These are phyloP conservation scores for Chlorencoelia australis DNA, from an alignment of 2,329 filamentous ascomycete species.

Conservation along the genomic window DNA sequence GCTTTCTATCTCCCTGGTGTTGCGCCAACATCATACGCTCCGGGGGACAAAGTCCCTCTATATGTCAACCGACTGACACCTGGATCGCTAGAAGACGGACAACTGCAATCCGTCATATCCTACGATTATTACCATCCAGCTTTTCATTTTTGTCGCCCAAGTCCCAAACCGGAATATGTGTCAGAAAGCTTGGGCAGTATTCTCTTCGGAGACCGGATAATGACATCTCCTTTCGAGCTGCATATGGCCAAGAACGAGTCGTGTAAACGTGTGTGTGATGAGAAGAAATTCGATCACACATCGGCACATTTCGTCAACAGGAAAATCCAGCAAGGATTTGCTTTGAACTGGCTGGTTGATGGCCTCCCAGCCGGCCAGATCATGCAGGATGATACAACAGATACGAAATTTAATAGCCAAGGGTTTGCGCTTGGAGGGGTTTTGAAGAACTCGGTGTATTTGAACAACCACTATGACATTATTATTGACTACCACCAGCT, in stretches of 20 bases:
- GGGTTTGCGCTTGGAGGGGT: slow-evolving; percentile 73
- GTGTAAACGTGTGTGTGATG: slow-evolving; percentile 70
- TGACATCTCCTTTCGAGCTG: slow-evolving; percentile 88
- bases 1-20: slow-evolving; percentile 96
- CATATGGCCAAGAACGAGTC: slow-evolving; percentile 79
- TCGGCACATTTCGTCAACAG: slow-evolving; percentile 72
- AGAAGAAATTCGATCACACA: slow-evolving; percentile 52
- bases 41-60: slow-evolving; percentile 70
- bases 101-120: slow-evolving; percentile 83
- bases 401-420: slow-evolving; percentile 77
- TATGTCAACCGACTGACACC: slow-evolving; percentile 91
- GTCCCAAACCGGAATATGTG: slow-evolving; percentile 66
- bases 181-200: slow-evolving; percentile 92
- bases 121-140: slow-evolving; percentile 90
- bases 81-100: slow-evolving; percentile 63
- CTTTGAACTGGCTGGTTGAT: slow-evolving; percentile 92
- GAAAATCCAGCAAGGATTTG: slow-evolving; percentile 76
- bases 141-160: slow-evolving; percentile 81
- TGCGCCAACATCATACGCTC: slow-evolving; percentile 83
- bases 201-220: slow-evolving; percentile 92
- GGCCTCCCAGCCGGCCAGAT: slow-evolving; percentile 84
- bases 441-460: slow-evolving; percentile 43
- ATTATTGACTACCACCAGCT: slow-evolving; percentile 85
- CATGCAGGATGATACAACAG: slow-evolving; percentile 65
- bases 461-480: slow-evolving; percentile 97